These are phyloP conservation scores for Geosiphon pyriformis DNA, from an alignment of 192 early-diverging fungal species.

Conservation along the genomic window DNA sequence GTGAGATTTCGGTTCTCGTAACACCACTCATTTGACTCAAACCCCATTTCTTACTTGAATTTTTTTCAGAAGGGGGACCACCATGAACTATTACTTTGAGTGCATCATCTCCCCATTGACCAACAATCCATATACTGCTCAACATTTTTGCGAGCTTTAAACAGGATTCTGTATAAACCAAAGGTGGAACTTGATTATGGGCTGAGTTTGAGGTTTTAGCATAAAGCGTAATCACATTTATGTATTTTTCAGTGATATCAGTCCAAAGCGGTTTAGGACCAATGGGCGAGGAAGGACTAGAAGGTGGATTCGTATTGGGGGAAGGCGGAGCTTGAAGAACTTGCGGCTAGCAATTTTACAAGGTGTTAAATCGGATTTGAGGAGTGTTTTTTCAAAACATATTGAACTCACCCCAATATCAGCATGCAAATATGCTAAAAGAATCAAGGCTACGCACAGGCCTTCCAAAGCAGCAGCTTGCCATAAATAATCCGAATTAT, in stretches of 20 bases:
- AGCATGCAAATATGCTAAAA: conserved; percentile 54
- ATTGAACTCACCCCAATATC: conserved; percentile 55
- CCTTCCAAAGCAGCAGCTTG: conserved; percentile 69
- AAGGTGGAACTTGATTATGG: conserved; percentile 42
- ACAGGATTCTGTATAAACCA: conserved; percentile 63
- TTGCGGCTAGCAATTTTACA: conserved; percentile 1
- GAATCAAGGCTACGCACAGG: conserved; percentile 52
- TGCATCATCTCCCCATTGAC: conserved; percentile 36
- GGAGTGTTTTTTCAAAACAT: conserved; percentile 30
- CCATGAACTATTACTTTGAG: conserved; percentile 33
- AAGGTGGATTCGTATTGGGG: conserved; percentile 12
- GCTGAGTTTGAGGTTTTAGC: conserved; percentile 43
- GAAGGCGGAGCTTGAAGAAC: conserved; percentile 17
- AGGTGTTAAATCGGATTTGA: no score
- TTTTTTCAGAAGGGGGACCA: conserved; percentile 3
- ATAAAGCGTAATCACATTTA: conserved; percentile 61
- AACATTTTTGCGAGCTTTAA: conserved; percentile 65
- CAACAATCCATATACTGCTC: conserved; percentile 35
- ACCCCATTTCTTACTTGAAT: conserved; percentile 28
- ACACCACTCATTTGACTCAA: conserved; percentile 38
- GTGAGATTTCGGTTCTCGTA: conserved; percentile 47
- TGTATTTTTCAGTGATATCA: conserved; percentile 64
- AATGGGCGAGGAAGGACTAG: conserved; percentile 32
- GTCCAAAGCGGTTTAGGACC: conserved; percentile 35
- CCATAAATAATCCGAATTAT: conserved; percentile 69